Percentiles rank a stretch among this genome's conserved stretches.
Evolutionary conservation across 257 asterid species (phyloP).

Genomic region (Lycium barbarum): DNA sequence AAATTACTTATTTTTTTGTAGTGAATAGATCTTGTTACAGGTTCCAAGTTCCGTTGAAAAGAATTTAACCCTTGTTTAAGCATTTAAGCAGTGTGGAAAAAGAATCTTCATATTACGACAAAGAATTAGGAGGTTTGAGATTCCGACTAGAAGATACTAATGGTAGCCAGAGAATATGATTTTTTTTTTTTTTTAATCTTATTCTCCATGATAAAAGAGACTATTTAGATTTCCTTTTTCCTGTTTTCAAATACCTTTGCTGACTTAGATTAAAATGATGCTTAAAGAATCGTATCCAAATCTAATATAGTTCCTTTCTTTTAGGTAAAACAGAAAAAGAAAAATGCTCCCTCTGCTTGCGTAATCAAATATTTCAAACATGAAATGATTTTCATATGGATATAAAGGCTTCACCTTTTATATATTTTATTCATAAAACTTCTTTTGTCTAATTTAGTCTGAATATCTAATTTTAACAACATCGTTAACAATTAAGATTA

Average conservation of each 20-base stretch:
- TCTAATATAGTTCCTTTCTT: background rate
- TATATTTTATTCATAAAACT: background rate
- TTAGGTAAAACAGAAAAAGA: background rate
- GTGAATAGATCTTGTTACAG: too few species aligned
- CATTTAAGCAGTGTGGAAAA: too few species aligned
- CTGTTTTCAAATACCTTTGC: background rate
- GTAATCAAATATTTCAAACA: background rate
- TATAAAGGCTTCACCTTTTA: background rate
- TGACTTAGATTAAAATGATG: background rate
- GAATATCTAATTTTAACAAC: too few species aligned
- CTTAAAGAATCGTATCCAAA: constrained; percentile 8
- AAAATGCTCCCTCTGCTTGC: background rate
- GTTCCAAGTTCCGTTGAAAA: too few species aligned
- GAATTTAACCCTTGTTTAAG: too few species aligned
- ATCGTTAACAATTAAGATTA: too few species aligned
- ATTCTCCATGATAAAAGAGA: background rate
- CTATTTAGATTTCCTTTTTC: background rate
- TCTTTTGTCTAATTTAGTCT: background rate
- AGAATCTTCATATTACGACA: too few species aligned
- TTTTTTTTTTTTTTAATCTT: background rate
- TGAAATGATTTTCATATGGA: background rate
- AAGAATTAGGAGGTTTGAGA: background rate
- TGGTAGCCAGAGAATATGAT: background rate
- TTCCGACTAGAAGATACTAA: background rate
- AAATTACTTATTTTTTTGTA: too few species aligned